These are phyloP conservation scores for Zygnema circumcarinatum DNA, from an alignment of 139 green algal genomes.

Conservation along the genomic window DNA sequence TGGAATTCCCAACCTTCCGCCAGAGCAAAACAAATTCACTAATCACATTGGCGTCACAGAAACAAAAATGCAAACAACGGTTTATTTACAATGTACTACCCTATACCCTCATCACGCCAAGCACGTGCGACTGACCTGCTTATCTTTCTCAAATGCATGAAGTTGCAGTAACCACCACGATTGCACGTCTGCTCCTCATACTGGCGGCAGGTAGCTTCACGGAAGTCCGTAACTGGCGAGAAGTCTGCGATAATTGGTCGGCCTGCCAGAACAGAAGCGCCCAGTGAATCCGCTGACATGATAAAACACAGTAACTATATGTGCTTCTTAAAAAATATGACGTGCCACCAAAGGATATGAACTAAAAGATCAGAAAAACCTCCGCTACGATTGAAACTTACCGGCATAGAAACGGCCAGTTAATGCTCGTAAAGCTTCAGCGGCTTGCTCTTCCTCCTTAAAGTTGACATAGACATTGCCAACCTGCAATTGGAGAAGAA, in stretches of 20 bases:
- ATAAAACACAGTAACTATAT: constrained; percentile 15
- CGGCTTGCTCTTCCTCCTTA: constrained; percentile 84
- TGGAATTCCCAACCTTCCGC: too few relatives aligned
- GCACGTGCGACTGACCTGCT: constrained; percentile 70
- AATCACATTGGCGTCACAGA: too few relatives aligned
- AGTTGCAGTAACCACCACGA: constrained; percentile 98
- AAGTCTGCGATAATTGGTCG: constrained; percentile 92
- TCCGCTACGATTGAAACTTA: too few relatives aligned
- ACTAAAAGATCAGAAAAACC: not conserved
- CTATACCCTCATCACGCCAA: too few relatives aligned
- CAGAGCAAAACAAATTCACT: too few relatives aligned
- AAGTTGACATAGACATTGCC: constrained; percentile 90
- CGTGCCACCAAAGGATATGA: not conserved
- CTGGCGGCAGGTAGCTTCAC: constrained; percentile 83
- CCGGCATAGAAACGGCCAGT: constrained; percentile 65
- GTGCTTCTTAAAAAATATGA: not conserved
- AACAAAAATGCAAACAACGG: too few relatives aligned
- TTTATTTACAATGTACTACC: too few relatives aligned
- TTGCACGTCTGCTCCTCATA: constrained; percentile 98
- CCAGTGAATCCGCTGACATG: not conserved
- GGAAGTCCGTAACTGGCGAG: constrained; percentile 97
- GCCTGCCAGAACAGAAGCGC: constrained; percentile 65
- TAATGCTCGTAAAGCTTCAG: constrained; percentile 72
- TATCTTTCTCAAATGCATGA: constrained; percentile 98
- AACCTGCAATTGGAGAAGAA: constrained; percentile 42